Evolutionary conservation across 2,329 filamentous ascomycete species (phyloP).

Genomic region (Fusarium clavum): DNA sequence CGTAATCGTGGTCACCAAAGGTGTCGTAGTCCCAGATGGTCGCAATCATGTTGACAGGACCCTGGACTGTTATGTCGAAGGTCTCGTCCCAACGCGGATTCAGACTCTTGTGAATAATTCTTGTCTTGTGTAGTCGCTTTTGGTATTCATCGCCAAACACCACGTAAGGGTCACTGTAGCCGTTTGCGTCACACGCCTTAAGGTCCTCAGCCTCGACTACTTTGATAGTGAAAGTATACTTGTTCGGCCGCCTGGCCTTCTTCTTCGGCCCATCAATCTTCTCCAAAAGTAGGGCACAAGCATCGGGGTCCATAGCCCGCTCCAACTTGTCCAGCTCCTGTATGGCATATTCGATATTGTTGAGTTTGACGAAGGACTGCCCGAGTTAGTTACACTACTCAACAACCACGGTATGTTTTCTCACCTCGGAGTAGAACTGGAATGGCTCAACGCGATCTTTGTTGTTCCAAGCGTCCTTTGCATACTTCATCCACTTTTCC

Average conservation of each 20-base stretch:
- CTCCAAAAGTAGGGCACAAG: constrained; percentile 84
- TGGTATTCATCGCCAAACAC: constrained; percentile 98
- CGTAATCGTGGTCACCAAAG: constrained; percentile 96
- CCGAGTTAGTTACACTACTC: constrained; percentile 46
- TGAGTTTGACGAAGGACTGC: constrained; percentile 95
- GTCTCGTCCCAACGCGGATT: constrained; percentile 98
- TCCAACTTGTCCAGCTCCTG: constrained; percentile 92
- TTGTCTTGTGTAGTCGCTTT: constrained; percentile 93
- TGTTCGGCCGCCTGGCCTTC: constrained; percentile 74
- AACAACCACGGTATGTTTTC: constrained; percentile 37
- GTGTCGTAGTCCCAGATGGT: constrained; percentile 99
- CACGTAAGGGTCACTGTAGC: constrained; percentile 95
- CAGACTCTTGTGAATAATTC: constrained; percentile 88
- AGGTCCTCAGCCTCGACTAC: constrained; percentile 97
- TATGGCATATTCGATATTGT: constrained; percentile 96
- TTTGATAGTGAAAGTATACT: constrained; percentile 98
- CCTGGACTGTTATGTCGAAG: constrained; percentile 93
- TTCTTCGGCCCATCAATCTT: constrained; percentile 77
- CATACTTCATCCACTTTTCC: constrained; percentile 92
- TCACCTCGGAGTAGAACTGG: constrained; percentile 92
- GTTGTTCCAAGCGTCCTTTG: constrained; percentile 90
- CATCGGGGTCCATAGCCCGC: constrained; percentile 89
- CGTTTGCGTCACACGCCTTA: constrained; percentile 97
- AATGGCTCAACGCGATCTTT: constrained; percentile 97
- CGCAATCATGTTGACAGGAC: constrained; percentile 92